These are phyloP conservation scores for Ophiostoma triangulosporum DNA, from an alignment of 2,329 filamentous ascomycete genomes.

Conservation along the genomic window DNA sequence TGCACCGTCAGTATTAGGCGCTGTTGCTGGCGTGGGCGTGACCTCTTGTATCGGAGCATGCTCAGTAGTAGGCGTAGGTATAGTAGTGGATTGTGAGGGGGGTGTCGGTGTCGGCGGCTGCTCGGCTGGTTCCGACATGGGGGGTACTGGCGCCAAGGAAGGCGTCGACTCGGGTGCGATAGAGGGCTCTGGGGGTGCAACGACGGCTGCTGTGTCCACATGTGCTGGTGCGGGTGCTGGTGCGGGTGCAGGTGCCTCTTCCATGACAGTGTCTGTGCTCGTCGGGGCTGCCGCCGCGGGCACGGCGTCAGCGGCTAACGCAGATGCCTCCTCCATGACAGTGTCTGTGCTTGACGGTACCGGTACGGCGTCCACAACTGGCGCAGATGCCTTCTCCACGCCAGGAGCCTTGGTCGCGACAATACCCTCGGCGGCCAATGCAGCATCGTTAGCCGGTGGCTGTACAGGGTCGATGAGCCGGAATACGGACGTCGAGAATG, in stretches of 20 bases:
- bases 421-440: neutral
- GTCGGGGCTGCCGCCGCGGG: neutral
- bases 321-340: neutral
- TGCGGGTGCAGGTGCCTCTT: neutral
- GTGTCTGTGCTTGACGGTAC: neutral
- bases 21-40: neutral
- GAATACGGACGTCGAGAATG: conserved; percentile 9
- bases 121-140: no score
- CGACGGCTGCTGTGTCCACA: no score
- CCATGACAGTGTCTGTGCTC: neutral
- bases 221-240: neutral
- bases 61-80: no score
- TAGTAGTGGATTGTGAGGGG: no score
- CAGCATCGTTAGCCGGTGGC: neutral
- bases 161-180: no score
- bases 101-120: no score
- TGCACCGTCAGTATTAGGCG: neutral
- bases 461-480: neutral
- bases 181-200: no score
- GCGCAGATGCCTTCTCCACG: conserved; percentile 2
- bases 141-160: no score
- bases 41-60: neutral
- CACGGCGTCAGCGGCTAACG: neutral
- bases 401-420: neutral
- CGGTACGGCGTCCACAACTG: neutral